A percentile compares a stretch with the other conserved stretches of the same genome.
phyloP scores from a whole-genome alignment of 1,139 yeast genomes.

The Oligophagozyma castellii region DNA sequence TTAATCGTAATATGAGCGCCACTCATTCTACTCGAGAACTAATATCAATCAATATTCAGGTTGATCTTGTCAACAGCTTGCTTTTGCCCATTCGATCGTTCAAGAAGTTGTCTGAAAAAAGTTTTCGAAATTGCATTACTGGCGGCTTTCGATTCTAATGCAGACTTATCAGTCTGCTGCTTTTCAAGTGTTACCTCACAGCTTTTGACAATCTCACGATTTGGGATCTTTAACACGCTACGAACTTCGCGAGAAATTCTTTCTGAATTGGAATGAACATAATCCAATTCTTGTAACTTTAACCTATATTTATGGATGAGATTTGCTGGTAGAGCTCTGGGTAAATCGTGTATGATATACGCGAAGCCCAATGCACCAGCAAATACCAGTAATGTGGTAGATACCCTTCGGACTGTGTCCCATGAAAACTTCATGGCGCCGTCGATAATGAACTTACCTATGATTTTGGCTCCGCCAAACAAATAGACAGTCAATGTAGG shows the following conservation, averaged over 20 bases:
- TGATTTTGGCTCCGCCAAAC: constrained; percentile 24
- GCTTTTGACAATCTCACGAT: constrained; percentile 67
- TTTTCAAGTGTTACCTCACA: constrained; percentile 36
- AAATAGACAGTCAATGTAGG: constrained; percentile 25
- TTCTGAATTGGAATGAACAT: constrained; percentile 62
- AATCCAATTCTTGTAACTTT: constrained; percentile 55
- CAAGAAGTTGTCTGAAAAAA: constrained; percentile 45
- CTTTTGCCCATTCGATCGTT: constrained; percentile 36
- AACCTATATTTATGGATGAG: constrained; percentile 56
- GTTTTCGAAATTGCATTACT: constrained; percentile 44
- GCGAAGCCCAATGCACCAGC: constrained; percentile 47
- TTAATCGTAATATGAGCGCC: too few species aligned
- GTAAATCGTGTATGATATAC: constrained; percentile 66
- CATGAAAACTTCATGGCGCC: constrained; percentile 26
- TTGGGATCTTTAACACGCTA: constrained; percentile 67
- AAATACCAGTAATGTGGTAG: constrained; percentile 31
- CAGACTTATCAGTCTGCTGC: constrained; percentile 14
- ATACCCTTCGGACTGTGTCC: constrained; percentile 20
- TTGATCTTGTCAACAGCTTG: constrained; percentile 36
- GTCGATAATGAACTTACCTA: constrained; percentile 21
- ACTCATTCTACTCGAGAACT: too few species aligned
- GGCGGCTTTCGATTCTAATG: constrained; percentile 31
- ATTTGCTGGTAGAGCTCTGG: constrained; percentile 78
- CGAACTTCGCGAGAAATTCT: constrained; percentile 75
- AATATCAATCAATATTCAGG: constrained; percentile 34